Conservation (phyloP, 768 basidiomycete species). For the Suillus alpinus region DNA sequence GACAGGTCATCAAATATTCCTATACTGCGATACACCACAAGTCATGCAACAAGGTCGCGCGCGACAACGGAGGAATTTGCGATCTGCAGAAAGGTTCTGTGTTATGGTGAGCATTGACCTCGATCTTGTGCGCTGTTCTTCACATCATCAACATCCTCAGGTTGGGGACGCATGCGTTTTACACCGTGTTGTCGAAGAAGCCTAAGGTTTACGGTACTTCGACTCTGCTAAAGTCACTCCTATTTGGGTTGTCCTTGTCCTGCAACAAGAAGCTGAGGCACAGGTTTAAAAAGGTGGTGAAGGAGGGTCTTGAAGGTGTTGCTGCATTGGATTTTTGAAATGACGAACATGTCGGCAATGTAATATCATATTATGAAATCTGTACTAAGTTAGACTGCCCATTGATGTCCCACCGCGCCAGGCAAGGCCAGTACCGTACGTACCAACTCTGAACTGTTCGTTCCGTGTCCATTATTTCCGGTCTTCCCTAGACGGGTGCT, state of each 20-base stretch:
- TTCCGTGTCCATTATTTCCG: neutral
- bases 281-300: conserved; percentile 47
- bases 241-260: conserved; percentile 47
- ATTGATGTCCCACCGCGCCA: neutral
- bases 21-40: conserved; percentile 52
- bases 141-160: conserved; percentile 35
- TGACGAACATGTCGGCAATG: neutral
- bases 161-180: conserved; percentile 82
- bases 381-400: neutral
- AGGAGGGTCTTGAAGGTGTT: conserved; percentile 40
- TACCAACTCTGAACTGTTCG: neutral
- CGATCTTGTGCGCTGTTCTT: neutral
- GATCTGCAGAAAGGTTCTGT: conserved; percentile 49
- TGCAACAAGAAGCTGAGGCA: conserved; percentile 41
- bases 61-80: conserved; percentile 36
- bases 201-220: conserved; percentile 43
- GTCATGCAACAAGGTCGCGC: conserved; percentile 38
- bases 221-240: conserved; percentile 46
- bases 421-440: neutral
- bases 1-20: conserved; percentile 56
- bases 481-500: neutral
- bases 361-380: neutral
- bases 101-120: conserved; percentile 50
- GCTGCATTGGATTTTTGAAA: conserved; percentile 17
- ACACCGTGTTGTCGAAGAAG: conserved; percentile 55